Percentiles rank a stretch among this genome's conserved stretches.
Conservation (phyloP, 768 basidiomycete species). For the Sistotremastrum suecicum region DNA sequence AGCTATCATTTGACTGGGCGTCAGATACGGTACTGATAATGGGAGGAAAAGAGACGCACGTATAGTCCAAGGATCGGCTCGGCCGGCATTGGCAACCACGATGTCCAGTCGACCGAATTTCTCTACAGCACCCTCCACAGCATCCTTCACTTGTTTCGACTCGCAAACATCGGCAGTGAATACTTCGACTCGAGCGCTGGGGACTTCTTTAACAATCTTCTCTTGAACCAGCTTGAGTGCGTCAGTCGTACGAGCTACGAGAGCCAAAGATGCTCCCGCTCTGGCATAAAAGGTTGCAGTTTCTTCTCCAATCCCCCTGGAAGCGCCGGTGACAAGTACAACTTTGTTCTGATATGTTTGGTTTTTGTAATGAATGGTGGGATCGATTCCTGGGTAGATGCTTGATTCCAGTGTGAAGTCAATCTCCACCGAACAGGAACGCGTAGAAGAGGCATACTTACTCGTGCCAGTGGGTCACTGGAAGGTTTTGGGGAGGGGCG, state of each 20-base stretch:
- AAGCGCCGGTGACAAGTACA: constrained; percentile 10
- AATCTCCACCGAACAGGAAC: no score
- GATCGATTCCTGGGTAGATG: no score
- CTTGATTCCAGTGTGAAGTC: no score
- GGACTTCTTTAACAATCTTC: not conserved
- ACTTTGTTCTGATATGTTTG: constrained; percentile 7
- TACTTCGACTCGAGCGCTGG: constrained; percentile 3
- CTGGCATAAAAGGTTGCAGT: constrained; percentile 6
- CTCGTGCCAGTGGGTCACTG: no score
- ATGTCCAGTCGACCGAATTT: constrained; percentile 12
- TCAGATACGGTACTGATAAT: no score
- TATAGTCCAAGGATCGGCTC: no score
- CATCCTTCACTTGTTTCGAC: not conserved
- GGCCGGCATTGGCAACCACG: constrained; percentile 8
- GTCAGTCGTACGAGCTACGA: constrained; percentile 3
- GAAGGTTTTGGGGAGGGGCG: no score
- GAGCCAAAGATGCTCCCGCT: constrained; percentile 7
- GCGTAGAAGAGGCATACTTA: no score
- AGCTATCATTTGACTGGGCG: no score
- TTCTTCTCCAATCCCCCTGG: constrained; percentile 10
- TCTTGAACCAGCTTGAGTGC: constrained; percentile 9
- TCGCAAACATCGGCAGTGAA: constrained; percentile 9
- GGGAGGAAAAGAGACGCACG: no score
- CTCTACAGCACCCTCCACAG: constrained; percentile 8
- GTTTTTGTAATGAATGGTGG: no score